Evolutionary conservation across 306 rosid genomes (phyloP).

Genomic region (Bauhinia variegata): DNA sequence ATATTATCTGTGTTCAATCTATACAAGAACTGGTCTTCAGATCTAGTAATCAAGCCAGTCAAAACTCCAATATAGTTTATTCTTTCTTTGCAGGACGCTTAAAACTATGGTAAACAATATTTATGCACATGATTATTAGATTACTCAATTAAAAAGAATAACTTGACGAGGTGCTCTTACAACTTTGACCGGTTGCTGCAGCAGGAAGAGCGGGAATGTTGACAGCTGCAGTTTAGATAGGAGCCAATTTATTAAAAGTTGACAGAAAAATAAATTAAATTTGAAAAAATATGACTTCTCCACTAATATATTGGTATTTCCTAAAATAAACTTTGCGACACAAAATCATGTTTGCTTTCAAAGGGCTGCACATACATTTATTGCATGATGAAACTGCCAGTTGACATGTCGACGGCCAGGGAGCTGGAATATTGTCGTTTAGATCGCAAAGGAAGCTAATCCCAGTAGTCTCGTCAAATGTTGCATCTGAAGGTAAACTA

Average conservation of each 20-base stretch:
- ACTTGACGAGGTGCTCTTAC: conserved; percentile 48
- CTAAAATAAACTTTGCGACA: conserved; percentile 8
- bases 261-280: conserved; percentile 1
- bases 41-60: neutral
- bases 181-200: conserved; percentile 71
- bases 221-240: conserved; percentile 62
- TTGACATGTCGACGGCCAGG: conserved; percentile 82
- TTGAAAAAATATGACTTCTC: conserved; percentile 10
- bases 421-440: conserved; percentile 96
- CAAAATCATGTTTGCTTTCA: conserved; percentile 5
- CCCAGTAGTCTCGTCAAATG: conserved; percentile 76
- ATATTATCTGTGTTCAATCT: too few relatives aligned
- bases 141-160: conserved; percentile 20
- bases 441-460: conserved; percentile 91
- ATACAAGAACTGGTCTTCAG: neutral
- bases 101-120: neutral
- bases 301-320: conserved; percentile 8
- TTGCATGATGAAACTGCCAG: conserved; percentile 72
- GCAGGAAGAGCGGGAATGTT: conserved; percentile 99
- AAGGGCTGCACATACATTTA: conserved; percentile 63
- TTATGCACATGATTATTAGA: conserved; percentile 14
- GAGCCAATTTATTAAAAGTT: conserved; percentile 26
- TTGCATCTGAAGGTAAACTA: conserved; percentile 92
- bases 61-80: neutral
- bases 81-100: conserved; percentile 12